Conservation (phyloP, 805 yeast genomes). For the Candida sonorensis region DNA sequence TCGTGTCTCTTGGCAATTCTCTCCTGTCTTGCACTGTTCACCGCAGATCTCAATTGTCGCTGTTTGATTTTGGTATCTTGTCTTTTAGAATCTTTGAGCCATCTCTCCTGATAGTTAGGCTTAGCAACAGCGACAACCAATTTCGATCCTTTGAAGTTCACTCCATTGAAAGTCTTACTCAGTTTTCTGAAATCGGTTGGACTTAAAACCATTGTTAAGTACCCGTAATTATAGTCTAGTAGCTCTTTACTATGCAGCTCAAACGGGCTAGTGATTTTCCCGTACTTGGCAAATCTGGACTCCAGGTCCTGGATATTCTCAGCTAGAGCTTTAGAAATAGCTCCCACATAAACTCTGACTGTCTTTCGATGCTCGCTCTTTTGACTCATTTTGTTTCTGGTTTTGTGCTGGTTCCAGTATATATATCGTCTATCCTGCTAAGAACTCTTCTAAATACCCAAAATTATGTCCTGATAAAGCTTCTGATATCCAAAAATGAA, state of each 20-base stretch:
- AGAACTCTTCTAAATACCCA: too few species aligned
- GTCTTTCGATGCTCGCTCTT: constrained; percentile 1
- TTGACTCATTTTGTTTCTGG: background rate
- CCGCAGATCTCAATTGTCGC: constrained; percentile 25
- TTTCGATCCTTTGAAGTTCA: constrained; percentile 67
- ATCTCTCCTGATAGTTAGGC: constrained; percentile 39
- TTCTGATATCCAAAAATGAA: too few species aligned
- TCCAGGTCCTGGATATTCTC: constrained; percentile 39
- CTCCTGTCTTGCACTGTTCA: constrained; percentile 28
- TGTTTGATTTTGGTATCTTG: constrained; percentile 29
- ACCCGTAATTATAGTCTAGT: constrained; percentile 39
- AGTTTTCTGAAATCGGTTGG: constrained; percentile 44
- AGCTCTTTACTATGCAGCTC: constrained; percentile 51
- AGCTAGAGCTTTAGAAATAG: constrained; percentile 49
- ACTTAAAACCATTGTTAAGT: constrained; percentile 68
- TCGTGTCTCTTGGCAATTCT: constrained; percentile 40
- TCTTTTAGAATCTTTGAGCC: constrained; percentile 40
- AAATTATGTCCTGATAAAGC: too few species aligned
- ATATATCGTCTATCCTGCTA: too few species aligned
- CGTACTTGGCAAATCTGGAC: constrained; percentile 56
- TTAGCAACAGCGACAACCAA: constrained; percentile 58
- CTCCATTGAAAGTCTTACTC: constrained; percentile 56
- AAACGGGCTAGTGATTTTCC: constrained; percentile 40
- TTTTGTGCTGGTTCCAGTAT: too few species aligned
- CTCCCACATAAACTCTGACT: constrained; percentile 53